A percentile compares a stretch with the other conserved stretches of the same genome.
Evolutionary conservation across 768 basidiomycete genomes (phyloP).

Genomic region (Cytidiella melzeri): DNA sequence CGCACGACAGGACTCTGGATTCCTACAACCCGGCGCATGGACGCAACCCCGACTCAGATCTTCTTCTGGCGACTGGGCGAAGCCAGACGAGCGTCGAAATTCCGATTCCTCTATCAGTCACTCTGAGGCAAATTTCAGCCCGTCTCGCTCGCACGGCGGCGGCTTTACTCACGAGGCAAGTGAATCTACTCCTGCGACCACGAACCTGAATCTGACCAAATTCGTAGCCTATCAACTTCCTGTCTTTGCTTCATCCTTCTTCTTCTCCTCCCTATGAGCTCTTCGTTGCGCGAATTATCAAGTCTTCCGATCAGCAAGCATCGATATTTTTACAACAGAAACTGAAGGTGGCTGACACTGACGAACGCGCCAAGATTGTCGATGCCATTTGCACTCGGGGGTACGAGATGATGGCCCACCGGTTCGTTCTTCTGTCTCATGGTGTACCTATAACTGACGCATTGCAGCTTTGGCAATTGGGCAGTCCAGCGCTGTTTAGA

Average conservation of each 20-base stretch:
- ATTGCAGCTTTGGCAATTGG: constrained; percentile 81
- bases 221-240: constrained; percentile 78
- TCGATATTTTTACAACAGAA: constrained; percentile 90
- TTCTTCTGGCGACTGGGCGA: constrained; percentile 21
- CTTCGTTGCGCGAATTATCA: constrained; percentile 82
- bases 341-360: constrained; percentile 75
- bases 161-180: constrained; percentile 50
- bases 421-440: constrained; percentile 33
- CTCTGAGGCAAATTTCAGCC: constrained; percentile 2
- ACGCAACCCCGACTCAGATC: constrained; percentile 15
- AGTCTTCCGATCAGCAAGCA: constrained; percentile 85
- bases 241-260: constrained; percentile 78
- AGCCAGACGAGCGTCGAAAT: constrained; percentile 15
- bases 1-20: constrained; percentile 20
- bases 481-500: constrained; percentile 85
- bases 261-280: constrained; percentile 79
- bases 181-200: constrained; percentile 3
- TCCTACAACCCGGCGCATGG: constrained; percentile 20
- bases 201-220: no score
- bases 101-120: constrained; percentile 4
- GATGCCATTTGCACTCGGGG: constrained; percentile 81
- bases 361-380: constrained; percentile 77
- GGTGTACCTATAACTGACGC: neutral
- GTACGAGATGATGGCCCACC: constrained; percentile 90
- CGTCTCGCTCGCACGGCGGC: constrained; percentile 18